Evolutionary conservation across 2,329 filamentous ascomycete genomes (phyloP).

Genomic region (Clarireedia sp.): DNA sequence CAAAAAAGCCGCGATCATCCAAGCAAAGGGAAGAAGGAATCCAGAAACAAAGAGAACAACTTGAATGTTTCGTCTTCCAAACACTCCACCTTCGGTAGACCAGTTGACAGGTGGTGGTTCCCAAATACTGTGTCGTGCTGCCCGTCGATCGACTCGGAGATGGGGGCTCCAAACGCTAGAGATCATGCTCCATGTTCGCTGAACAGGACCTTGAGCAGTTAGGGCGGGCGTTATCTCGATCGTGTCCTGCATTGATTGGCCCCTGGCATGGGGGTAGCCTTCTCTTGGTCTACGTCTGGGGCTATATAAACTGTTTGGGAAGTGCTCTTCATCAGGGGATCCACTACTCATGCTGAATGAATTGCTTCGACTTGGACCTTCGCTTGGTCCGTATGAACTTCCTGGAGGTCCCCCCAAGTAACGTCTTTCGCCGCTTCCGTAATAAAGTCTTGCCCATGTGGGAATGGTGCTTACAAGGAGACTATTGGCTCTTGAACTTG

Average conservation of each 20-base stretch:
- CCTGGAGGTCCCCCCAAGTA: constrained; percentile 35
- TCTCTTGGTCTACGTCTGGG: constrained; percentile 39
- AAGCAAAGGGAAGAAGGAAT: constrained; percentile 72
- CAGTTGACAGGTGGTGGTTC: constrained; percentile 64
- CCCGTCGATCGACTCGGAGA: constrained; percentile 54
- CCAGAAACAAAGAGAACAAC: constrained; percentile 67
- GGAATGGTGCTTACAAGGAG: constrained; percentile 35
- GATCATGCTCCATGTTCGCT: constrained; percentile 42
- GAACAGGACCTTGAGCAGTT: constrained; percentile 13
- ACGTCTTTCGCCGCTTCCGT: constrained; percentile 55
- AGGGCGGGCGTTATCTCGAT: constrained; percentile 38
- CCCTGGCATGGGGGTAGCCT: constrained; percentile 19
- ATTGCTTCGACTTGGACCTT: constrained; percentile 38
- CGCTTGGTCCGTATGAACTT: constrained; percentile 20
- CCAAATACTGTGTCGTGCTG: constrained; percentile 56
- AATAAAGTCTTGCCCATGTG: constrained; percentile 54
- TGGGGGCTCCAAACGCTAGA: constrained; percentile 69
- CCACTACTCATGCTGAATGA: constrained; percentile 34
- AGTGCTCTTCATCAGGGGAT: constrained; percentile 43
- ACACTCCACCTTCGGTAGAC: constrained; percentile 49
- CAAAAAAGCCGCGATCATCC: constrained; percentile 71
- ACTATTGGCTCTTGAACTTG: constrained; percentile 38
- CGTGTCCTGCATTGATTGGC: constrained; percentile 30
- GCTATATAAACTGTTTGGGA: constrained; percentile 38
- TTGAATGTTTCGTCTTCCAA: constrained; percentile 65